phyloP scores from a whole-genome alignment of 78 protist species.

The Pigoraptor vietnamica region DNA sequence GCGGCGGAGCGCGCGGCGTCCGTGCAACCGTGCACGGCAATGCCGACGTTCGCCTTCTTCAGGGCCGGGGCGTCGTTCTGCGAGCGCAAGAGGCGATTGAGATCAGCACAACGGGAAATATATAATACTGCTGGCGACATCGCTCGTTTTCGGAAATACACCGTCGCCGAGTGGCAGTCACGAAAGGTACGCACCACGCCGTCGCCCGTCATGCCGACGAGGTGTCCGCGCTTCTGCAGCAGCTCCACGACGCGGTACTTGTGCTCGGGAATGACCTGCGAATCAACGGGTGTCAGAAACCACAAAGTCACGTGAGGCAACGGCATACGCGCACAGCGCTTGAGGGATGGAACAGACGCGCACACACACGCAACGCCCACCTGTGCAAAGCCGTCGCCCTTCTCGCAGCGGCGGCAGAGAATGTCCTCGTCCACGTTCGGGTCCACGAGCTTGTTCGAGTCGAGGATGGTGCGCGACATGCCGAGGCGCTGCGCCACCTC shows the following conservation, averaged over 20 bases:
- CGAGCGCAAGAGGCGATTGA: no score
- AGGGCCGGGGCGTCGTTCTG: constrained; percentile 97
- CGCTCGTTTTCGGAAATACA: no score
- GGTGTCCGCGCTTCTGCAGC: constrained; percentile 28
- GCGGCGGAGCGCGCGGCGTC: constrained; percentile 85
- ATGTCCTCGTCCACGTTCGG: neutral
- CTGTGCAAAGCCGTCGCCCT: constrained; percentile 79
- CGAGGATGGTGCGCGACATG: constrained; percentile 54
- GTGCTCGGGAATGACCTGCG: constrained; percentile 80
- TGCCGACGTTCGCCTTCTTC: constrained; percentile 92
- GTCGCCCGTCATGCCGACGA: constrained; percentile 94
- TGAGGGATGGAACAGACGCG: neutral
- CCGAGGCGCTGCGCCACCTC: constrained; percentile 74
- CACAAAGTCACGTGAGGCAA: neutral
- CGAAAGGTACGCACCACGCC: constrained; percentile 58
- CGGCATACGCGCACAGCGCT: no score
- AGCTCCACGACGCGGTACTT: constrained; percentile 79
- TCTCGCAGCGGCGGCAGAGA: constrained; percentile 40
- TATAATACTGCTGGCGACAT: no score
- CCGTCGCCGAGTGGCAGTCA: no score
- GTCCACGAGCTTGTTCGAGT: constrained; percentile 43
- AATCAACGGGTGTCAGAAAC: no score
- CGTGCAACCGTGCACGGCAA: constrained; percentile 88
- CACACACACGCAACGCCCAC: neutral
- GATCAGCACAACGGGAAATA: no score